Evolutionary conservation across 345 rosid genomes (phyloP).

Genomic region (Microthlaspi erraticum): DNA sequence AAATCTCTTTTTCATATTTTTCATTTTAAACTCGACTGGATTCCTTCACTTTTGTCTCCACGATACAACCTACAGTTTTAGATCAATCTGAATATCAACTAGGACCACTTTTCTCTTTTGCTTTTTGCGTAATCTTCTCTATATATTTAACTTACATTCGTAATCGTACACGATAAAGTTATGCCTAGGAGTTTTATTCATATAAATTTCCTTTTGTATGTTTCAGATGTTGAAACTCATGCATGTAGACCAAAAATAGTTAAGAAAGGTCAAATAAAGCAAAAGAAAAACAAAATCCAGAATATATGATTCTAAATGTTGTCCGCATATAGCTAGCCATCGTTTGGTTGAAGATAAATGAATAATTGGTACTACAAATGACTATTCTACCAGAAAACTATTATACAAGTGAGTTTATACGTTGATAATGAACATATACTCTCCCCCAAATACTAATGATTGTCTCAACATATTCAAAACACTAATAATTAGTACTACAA

Average conservation of each 20-base stretch:
- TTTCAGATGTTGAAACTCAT: slow-evolving; percentile 40
- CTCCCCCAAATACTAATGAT: slow-evolving; percentile 8
- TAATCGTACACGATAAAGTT: slow-evolving; percentile 23
- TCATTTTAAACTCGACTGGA: slow-evolving; percentile 19
- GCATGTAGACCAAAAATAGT: slow-evolving; percentile 37
- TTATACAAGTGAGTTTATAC: slow-evolving; percentile 5
- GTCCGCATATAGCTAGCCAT: background rate
- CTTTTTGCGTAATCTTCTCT: slow-evolving; percentile 16
- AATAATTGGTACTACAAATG: background rate
- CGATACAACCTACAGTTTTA: slow-evolving; percentile 35
- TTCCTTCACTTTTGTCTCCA: slow-evolving; percentile 35
- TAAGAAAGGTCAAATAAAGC: slow-evolving; percentile 17
- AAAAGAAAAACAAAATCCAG: slow-evolving; percentile 5
- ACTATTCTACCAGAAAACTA: background rate
- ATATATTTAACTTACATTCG: background rate
- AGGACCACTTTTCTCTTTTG: slow-evolving; percentile 39
- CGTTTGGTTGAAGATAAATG: background rate
- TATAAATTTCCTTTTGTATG: slow-evolving; percentile 20
- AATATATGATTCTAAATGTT: slow-evolving; percentile 29
- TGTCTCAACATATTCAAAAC: slow-evolving; percentile 3
- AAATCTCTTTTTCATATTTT: slow-evolving; percentile 3
- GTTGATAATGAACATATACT: too few species aligned
- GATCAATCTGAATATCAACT: slow-evolving; percentile 34
- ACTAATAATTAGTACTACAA: background rate
- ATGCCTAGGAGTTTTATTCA: slow-evolving; percentile 11